Evolutionary conservation across 2,329 filamentous ascomycete species (phyloP), one percentile per base, ranked within the genome.

Genomic region (Dothistroma pini): DNA sequence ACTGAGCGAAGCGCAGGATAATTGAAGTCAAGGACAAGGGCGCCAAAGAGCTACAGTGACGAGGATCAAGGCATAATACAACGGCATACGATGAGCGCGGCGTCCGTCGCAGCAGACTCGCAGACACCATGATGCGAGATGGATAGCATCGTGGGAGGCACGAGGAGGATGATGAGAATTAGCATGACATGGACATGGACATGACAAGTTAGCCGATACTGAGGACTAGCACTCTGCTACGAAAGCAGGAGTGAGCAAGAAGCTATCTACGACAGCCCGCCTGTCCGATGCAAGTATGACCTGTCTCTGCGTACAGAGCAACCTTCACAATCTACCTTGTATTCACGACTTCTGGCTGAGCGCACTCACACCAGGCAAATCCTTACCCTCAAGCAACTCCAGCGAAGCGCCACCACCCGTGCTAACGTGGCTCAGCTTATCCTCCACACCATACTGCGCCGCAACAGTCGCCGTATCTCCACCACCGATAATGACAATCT

Each of bases 381-480:
- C 93, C 86, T 99, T 99, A 79, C 95, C 95, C 86, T 99, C 95
- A 66, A 99, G 87, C 72, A 99, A 83, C 84, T 99, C 95, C 74
- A 99, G 83, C 71, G 89, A 93, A 69, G 95, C 95, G 80, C 95
- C 95, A 74, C 95, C 95, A 70, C 95, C 95, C 34, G 95, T 99
- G 55, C 92, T 96, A 66, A 99, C 95, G 82, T 99, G 95, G 83
- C 92, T 97, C 75, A 97, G 85, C 87, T 97, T 96, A 79, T 91
- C 87, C 84, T 99, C 95, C 66, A 91, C 93, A 58, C 88, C 88
- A 78, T 96, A 99, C 84, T 99, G 97, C 77, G 93, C 93, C 58
- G 95, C 95, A 53, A 97, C 95, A 63, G 95, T 99, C 55, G 95
- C 95, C 56, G 95, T 99, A 80, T 99, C 95, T 79, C 95, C 95